Conservation (phyloP, 2,329 filamentous ascomycete species). For the Hypoxylon sp. region DNA sequence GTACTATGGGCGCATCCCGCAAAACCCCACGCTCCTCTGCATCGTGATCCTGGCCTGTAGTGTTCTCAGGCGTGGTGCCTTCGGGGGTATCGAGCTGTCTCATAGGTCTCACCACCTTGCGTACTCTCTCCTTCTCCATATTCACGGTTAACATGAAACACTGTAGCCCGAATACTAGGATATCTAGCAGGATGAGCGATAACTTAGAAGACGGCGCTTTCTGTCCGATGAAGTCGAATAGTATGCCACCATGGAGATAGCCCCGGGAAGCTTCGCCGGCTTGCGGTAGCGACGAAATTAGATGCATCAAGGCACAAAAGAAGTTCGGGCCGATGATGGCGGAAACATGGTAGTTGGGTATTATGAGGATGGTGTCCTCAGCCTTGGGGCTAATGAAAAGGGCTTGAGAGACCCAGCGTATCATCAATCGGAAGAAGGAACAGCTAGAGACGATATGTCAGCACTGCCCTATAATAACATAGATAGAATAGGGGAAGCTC, state of each 20-base stretch:
- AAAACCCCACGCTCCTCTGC: slow-evolving; percentile 68
- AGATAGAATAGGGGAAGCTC: neutral
- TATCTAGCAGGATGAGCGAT: slow-evolving; percentile 68
- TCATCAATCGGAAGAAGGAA: slow-evolving; percentile 72
- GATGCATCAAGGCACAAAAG: slow-evolving; percentile 71
- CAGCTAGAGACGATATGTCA: slow-evolving; percentile 60
- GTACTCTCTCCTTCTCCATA: slow-evolving; percentile 69
- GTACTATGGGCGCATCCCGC: slow-evolving; percentile 55
- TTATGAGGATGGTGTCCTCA: slow-evolving; percentile 66
- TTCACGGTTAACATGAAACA: slow-evolving; percentile 75
- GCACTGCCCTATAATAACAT: neutral
- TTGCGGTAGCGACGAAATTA: slow-evolving; percentile 66
- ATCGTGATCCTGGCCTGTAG: slow-evolving; percentile 63
- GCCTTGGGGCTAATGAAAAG: slow-evolving; percentile 74
- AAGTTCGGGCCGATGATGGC: slow-evolving; percentile 70
- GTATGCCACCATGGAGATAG: slow-evolving; percentile 75
- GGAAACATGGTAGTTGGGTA: slow-evolving; percentile 70
- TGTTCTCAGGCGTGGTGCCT: slow-evolving; percentile 40
- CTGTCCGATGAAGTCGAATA: slow-evolving; percentile 78
- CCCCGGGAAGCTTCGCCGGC: slow-evolving; percentile 73
- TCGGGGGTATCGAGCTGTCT: slow-evolving; percentile 43
- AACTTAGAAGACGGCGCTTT: slow-evolving; percentile 70
- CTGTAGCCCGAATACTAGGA: slow-evolving; percentile 69
- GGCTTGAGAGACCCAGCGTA: slow-evolving; percentile 71
- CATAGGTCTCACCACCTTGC: slow-evolving; percentile 60